Evolutionary conservation across 139 green algal species (phyloP), one percentile per base, ranked within the genome.

Genomic region (Deuterostichococcus epilithicus): DNA sequence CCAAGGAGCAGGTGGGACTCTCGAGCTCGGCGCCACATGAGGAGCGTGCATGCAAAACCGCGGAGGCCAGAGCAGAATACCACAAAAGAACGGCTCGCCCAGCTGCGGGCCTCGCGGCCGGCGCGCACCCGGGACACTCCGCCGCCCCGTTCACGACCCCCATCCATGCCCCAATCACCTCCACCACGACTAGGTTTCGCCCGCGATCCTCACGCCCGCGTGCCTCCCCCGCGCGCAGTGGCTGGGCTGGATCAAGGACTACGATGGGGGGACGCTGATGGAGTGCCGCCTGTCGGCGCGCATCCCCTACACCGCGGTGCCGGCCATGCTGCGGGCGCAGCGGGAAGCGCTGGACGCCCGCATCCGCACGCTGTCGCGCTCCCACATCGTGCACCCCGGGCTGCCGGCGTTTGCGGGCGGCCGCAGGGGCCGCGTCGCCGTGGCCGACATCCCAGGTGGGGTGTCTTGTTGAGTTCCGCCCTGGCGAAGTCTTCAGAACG

Each of bases 221-320:
- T 52, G 42, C 8, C 13, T 8, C 32, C 52, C 34, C 63, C 44
- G 8, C 60, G n/a, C 69, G 47, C 82, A 88, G 80, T 98, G 94
- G 93, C 66, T 83, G 42, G 95, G 95, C 20, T 99, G 88, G 85
- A 99, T 99, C 84, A 99, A 99, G 84, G 96, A 99, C 83, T 99
- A 99, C 76, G 96, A 99, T 65, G 96, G 96, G 6, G 96, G 95
- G 39, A 99, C 96, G 36, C 89, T 99, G 1, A 99, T 99, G 96
- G 95, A 99, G 88, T 97, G 91, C 74, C 75, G 85, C 8, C 87
- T 99, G 38, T 77, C 94, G 76, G 80, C 82, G 33, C 80, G 85
- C 47, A 63, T 97, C 22, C 87, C 89, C 5, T 95, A 92, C 84
- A 88, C 86, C 22, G 66, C 85, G 28, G 75, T 94, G 83, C 80